Base-by-base conservation (phyloP, 2,329 filamentous ascomycete genomes). In the Cordyceps fumosorosea region DNA sequence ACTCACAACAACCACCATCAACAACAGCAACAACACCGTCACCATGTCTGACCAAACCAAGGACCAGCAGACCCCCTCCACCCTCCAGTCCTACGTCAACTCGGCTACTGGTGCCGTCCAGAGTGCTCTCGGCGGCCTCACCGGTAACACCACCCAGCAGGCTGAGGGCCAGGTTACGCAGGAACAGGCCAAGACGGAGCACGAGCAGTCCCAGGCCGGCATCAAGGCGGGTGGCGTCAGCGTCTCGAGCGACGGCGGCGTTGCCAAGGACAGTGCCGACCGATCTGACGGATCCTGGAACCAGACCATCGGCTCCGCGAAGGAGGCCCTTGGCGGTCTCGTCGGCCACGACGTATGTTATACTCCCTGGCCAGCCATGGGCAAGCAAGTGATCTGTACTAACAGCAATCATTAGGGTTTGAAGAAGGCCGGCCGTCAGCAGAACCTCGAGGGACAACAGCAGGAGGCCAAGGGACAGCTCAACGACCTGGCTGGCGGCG, bases 381-480 rank as follows among this genome's bases (percentile, higher is more conserved):
- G 29, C 24, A 40, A 22, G 22, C 7, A 20, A 42, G 4, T n/a
- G 37, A 24, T 14, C 3, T 3, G 12, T 32, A 50, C 29, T 55
- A 40, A 61, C 42, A 11, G 20, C 14, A 18, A 37, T 40, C 4
- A 16, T 18, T 22, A 85, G 82, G 81, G 80, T 40, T 76, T 97
- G 60, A 93, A 93, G 79, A 80, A 85, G 54, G 72, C 86, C 26
- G 93, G 93, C 5, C 84, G 85, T 37, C 76, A 88, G 69, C 92
- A 97, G 79, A 96, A 96, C 71, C 79, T 84, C 40, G 82, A 89
- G 65, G 93, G 93, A 22, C 89, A 95, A 76, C 83, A 83, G 37
- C 87, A 93, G 74, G 91, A 97, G 76, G 90, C 91, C 5, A 83
- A 88, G 72, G 92, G 92, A 18, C 93, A 96, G 76, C 70, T 95